Base-by-base conservation (phyloP, 1,284 basidiomycete species). In the Boletus calvinii region DNA sequence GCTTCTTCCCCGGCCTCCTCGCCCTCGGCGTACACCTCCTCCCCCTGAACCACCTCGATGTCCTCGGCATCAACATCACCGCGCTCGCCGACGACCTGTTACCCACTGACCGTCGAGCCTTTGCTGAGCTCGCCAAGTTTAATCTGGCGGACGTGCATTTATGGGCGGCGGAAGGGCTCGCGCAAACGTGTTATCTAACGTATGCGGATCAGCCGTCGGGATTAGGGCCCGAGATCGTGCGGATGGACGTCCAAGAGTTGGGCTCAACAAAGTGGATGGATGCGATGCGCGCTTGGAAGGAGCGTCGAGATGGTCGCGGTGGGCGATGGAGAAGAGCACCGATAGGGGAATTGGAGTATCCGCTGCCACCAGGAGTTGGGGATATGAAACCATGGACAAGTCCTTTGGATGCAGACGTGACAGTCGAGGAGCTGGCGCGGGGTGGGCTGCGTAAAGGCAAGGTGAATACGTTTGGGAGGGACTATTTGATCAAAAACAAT, bases 1-100 rank as follows among this genome's bases (percentile, higher is more conserved):
- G 88, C 67, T 91, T 90, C 74, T 74, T 89, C 47, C 85, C 87
- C 0, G 88, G 86, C 10, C 72, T 90, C 13, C 75, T 91, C 35
- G 86, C 87, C 2, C 79, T 91, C 15, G 88, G 88, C 36, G 84
- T 73, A 0, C 77, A 82, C 53, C 79, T 78, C 1, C 75, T 90
- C 24, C 80, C 79, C 13, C 69, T 83, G 29, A 75, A 83, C 52
- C 63, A 75, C 48, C 72, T 84, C 43, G 66, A 70, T 36, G 59
- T 65, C 9, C 56, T 78, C 4, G 75, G 75, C 4, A 72, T 82
- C 46, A 61, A 77, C 57, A 62, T 74, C 38, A 57, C 66, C 15
- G 63, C 70, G 29, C 70, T 77, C 15, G 61, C 62, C 4, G 48
- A 64, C 4, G 66, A 62, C 22, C 74, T 77, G 52, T 69, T 73